phyloP scores from a whole-genome alignment of 1,284 basidiomycete genomes.

The Ganoderma lingzhi region DNA sequence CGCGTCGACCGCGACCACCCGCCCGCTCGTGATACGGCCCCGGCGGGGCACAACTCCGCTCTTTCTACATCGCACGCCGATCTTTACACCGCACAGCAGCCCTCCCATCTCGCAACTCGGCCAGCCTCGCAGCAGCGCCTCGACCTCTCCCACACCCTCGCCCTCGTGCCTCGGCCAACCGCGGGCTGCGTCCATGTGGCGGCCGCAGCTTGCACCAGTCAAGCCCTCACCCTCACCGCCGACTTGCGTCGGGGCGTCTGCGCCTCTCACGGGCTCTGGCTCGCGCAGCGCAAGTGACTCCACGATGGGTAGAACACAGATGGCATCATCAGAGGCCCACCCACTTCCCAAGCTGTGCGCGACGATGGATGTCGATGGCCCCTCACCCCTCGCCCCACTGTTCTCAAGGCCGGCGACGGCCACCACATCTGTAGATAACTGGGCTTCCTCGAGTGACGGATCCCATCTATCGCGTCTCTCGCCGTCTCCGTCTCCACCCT shows the following conservation, averaged over 20 bases:
- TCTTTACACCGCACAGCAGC: conserved; percentile 7
- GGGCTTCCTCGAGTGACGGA: neutral
- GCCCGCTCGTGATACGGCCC: conserved; percentile 23
- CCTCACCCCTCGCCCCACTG: neutral
- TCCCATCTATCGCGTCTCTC: conserved; percentile 4
- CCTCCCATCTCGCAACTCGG: conserved; percentile 12
- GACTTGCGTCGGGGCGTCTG: conserved; percentile 5
- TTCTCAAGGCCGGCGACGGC: neutral
- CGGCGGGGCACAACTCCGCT: conserved; percentile 21
- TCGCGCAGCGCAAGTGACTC: conserved; percentile 5
- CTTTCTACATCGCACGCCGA: conserved; percentile 27
- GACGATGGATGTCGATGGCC: conserved; percentile 8
- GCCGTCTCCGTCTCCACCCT: conserved; percentile 1
- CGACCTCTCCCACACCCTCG: neutral
- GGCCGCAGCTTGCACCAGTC: conserved; percentile 7
- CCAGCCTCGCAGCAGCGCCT: neutral
- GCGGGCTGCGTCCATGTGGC: conserved; percentile 6
- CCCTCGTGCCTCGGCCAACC: neutral
- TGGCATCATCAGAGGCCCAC: conserved; percentile 8
- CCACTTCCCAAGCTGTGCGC: neutral
- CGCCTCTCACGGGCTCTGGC: neutral
- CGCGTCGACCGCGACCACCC: conserved; percentile 13
- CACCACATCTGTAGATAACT: neutral
- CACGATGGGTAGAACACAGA: neutral
- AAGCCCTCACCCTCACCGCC: neutral